Conservation (phyloP, 768 basidiomycete species). For the Termitomyces sp. region DNA sequence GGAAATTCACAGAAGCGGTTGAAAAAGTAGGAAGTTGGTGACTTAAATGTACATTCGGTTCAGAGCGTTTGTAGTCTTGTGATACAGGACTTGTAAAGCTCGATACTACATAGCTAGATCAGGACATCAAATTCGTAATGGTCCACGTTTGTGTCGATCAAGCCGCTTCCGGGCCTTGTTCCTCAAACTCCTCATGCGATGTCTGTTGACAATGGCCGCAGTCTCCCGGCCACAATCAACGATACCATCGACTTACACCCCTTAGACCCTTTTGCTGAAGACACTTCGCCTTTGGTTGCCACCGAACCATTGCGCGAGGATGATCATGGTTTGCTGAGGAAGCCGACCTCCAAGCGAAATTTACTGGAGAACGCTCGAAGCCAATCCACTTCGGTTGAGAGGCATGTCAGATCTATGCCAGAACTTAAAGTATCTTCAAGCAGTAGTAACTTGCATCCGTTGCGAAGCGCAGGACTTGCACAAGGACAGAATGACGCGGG, state of each 20-base stretch:
- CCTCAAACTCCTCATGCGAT: conserved; percentile 4
- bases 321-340: neutral
- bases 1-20: conserved; percentile 10
- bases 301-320: neutral
- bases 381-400: neutral
- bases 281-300: neutral
- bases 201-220: conserved; percentile 9
- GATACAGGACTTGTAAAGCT: too few relatives aligned
- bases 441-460: conserved; percentile 16
- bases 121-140: neutral
- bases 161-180: neutral
- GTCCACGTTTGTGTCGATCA: conserved; percentile 1
- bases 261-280: conserved; percentile 11
- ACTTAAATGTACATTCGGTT: neutral
- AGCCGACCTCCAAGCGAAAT: neutral
- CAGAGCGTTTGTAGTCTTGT: neutral
- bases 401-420: conserved; percentile 20
- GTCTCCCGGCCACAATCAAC: conserved; percentile 8
- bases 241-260: conserved; percentile 5
- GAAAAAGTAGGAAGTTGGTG: conserved; percentile 2
- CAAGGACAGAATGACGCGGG: conserved; percentile 20
- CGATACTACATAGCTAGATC: too few relatives aligned
- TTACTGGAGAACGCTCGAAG: neutral
- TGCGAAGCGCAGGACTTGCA: conserved; percentile 19
- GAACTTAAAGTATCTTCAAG: conserved; percentile 10